Evolutionary conservation across 768 basidiomycete genomes (phyloP).

Genomic region (Pleurotus pulmonarius): DNA sequence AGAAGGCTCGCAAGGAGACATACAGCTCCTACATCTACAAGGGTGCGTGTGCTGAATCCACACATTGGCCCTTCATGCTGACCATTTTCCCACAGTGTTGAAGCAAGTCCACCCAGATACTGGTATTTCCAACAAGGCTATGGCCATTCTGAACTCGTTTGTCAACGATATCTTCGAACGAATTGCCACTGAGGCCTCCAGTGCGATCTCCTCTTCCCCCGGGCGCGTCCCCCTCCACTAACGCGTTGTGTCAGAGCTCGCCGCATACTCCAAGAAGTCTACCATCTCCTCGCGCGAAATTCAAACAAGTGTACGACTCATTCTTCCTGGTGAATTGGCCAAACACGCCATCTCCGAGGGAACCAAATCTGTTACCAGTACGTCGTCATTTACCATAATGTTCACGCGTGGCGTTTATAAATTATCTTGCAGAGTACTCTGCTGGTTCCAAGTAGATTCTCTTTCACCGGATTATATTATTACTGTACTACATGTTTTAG

Average conservation of each 20-base stretch:
- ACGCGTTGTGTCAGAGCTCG: constrained; percentile 61
- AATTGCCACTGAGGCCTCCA: constrained; percentile 85
- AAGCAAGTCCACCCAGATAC: constrained; percentile 98
- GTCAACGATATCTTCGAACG: constrained; percentile 95
- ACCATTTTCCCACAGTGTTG: constrained; percentile 50
- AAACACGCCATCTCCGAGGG: constrained; percentile 99
- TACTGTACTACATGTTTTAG: constrained; percentile 7
- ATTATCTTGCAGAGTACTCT: background rate
- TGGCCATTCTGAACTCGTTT: constrained; percentile 90
- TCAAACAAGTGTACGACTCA: constrained; percentile 92
- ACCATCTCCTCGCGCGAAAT: constrained; percentile 99
- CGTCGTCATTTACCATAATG: constrained; percentile 18
- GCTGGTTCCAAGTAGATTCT: constrained; percentile 2
- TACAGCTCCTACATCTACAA: constrained; percentile 87
- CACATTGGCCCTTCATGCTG: background rate
- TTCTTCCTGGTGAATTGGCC: constrained; percentile 95
- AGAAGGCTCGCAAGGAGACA: constrained; percentile 78
- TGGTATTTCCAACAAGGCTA: constrained; percentile 97
- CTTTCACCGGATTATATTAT: constrained; percentile 4
- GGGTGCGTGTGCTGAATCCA: constrained; percentile 35
- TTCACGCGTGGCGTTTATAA: background rate
- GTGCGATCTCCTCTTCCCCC: constrained; percentile 36
- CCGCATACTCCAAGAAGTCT: constrained; percentile 97
- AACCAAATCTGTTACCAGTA: constrained; percentile 54
- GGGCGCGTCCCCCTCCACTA: no score